Percentiles rank a stretch among this genome's conserved stretches.
phyloP scores from a whole-genome alignment of 2,329 filamentous ascomycete genomes.

The Ambrosiella cleistominuta region DNA sequence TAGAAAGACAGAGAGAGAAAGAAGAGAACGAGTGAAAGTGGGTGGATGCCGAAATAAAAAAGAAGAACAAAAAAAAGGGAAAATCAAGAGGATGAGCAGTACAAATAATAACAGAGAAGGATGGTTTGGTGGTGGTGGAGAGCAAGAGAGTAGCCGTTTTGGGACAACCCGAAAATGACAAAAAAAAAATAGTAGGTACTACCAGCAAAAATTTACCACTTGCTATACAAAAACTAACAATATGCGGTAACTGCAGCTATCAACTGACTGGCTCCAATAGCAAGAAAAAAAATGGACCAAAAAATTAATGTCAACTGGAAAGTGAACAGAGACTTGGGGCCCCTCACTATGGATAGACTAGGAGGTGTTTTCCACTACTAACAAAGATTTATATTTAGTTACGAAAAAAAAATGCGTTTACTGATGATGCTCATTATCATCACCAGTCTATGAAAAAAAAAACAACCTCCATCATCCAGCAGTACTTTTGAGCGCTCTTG shows the following conservation, averaged over 20 bases:
- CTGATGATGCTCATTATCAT: no score
- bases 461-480: no score
- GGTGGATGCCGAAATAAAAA: background rate
- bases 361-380: no score
- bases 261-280: constrained; percentile 15
- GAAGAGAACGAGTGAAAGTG: background rate
- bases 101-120: constrained; percentile 1
- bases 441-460: no score
- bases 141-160: constrained; percentile 23
- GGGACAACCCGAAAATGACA: constrained; percentile 31
- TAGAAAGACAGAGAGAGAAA: constrained; percentile 1
- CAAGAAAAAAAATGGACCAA: background rate
- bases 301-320: background rate
- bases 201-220: background rate
- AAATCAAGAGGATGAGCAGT: background rate
- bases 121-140: constrained; percentile 25
- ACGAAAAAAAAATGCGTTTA: no score
- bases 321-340: background rate
- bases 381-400: no score
- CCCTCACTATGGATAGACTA: no score
- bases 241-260: constrained; percentile 16
- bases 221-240: no score
- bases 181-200: constrained; percentile 17
- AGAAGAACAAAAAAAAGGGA: constrained; percentile 1
- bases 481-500: no score